Evolutionary conservation across 2,329 filamentous ascomycete species (phyloP).

Genomic region (Alternaria panax): DNA sequence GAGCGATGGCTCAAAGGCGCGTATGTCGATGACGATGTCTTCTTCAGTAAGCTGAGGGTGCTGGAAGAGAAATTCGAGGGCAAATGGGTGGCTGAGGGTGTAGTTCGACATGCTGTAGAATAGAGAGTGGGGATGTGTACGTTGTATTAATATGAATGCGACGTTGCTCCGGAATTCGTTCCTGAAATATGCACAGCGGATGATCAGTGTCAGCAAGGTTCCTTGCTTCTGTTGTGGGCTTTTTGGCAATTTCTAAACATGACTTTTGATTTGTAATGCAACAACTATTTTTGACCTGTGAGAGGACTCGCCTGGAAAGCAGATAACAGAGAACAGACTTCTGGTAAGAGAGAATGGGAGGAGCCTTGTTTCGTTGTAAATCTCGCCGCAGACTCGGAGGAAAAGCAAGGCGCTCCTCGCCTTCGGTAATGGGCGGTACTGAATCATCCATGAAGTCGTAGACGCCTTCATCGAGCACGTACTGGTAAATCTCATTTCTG

Average conservation of each 20-base stretch:
- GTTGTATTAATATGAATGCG: neutral
- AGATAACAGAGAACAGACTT: neutral
- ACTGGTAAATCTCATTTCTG: constrained; percentile 10
- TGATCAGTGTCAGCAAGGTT: neutral
- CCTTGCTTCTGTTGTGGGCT: neutral
- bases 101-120: constrained; percentile 30
- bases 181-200: neutral
- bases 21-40: constrained; percentile 76
- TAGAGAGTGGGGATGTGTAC: neutral
- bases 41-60: constrained; percentile 57
- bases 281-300: neutral
- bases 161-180: neutral
- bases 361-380: constrained; percentile 12
- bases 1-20: constrained; percentile 84
- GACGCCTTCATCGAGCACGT: neutral
- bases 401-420: constrained; percentile 1
- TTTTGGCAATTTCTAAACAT: neutral
- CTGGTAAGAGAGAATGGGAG: constrained; percentile 3
- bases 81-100: constrained; percentile 46
- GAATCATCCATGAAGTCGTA: neutral
- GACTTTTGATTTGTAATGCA: neutral
- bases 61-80: constrained; percentile 48
- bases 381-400: constrained; percentile 16
- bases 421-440: neutral
- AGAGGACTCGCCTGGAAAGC: neutral